Conservation (phyloP, 1,284 basidiomycete genomes). For the Irpex rosettiformis region DNA sequence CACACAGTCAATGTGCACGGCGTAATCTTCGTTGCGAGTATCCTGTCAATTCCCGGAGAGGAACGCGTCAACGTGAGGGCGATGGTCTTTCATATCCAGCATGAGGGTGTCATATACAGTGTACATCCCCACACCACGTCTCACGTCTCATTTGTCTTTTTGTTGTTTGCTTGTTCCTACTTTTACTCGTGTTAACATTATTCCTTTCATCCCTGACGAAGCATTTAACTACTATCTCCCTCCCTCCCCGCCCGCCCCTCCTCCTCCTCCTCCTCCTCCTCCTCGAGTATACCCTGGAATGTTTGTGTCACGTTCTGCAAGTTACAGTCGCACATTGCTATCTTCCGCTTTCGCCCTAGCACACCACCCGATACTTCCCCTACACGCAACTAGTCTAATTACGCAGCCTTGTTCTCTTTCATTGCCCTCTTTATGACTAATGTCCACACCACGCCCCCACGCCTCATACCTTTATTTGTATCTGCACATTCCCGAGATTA, state of each 20-base stretch:
- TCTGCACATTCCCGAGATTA: background rate
- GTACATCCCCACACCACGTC: background rate
- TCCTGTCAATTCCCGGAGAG: conserved; percentile 31
- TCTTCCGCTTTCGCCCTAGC: background rate
- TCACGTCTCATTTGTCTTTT: background rate
- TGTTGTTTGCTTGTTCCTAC: background rate
- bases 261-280: background rate
- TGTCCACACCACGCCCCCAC: background rate
- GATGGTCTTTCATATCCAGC: conserved; percentile 1
- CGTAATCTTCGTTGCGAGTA: conserved; percentile 34
- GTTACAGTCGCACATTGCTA: background rate
- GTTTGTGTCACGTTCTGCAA: background rate
- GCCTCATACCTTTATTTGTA: background rate
- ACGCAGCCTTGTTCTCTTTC: background rate
- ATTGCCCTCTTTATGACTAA: background rate
- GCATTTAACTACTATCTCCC: too few species aligned
- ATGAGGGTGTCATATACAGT: background rate
- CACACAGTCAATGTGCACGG: conserved; percentile 31
- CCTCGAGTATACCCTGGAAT: background rate
- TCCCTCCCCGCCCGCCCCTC: too few species aligned
- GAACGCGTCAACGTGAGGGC: conserved; percentile 25
- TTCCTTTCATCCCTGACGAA: background rate
- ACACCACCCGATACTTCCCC: background rate
- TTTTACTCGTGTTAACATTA: background rate
- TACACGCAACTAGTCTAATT: background rate